phyloP scores from a whole-genome alignment of 805 yeast species.

The Wickerhamiella azyma region DNA sequence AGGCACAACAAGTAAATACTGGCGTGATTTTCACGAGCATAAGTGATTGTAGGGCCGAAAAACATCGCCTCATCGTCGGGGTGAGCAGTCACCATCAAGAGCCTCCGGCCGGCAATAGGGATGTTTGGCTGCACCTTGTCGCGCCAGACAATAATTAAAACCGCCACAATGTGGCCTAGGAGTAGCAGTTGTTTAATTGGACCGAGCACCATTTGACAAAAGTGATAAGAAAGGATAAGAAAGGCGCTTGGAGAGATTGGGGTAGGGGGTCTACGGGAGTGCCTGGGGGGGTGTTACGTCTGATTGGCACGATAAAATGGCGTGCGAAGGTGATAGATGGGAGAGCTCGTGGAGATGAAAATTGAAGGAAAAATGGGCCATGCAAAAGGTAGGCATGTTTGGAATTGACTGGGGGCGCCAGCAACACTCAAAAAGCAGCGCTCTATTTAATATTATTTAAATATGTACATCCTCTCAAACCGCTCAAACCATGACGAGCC shows the following conservation, averaged over 20 bases:
- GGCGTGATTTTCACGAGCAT: constrained; percentile 27
- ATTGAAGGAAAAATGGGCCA: too few species aligned
- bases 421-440: too few species aligned
- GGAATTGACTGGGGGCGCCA: too few species aligned
- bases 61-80: constrained; percentile 99
- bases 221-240: background rate
- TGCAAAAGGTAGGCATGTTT: too few species aligned
- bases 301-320: background rate
- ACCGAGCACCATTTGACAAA: background rate
- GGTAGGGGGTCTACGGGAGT: background rate
- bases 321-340: too few species aligned
- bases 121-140: constrained; percentile 2
- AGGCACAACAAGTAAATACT: constrained; percentile 48
- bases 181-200: background rate
- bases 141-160: background rate
- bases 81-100: constrained; percentile 61
- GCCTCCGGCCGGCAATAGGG: constrained; percentile 11
- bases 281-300: too few species aligned
- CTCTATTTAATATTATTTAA: too few species aligned
- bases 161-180: constrained; percentile 2
- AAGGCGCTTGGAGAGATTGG: background rate
- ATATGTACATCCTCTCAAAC: too few species aligned
- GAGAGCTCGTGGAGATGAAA: too few species aligned
- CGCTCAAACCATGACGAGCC: too few species aligned
- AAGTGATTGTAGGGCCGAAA: constrained; percentile 65